These are phyloP conservation scores for Tubosaeta sp. DNA, from an alignment of 768 basidiomycete genomes.

Conservation along the genomic window DNA sequence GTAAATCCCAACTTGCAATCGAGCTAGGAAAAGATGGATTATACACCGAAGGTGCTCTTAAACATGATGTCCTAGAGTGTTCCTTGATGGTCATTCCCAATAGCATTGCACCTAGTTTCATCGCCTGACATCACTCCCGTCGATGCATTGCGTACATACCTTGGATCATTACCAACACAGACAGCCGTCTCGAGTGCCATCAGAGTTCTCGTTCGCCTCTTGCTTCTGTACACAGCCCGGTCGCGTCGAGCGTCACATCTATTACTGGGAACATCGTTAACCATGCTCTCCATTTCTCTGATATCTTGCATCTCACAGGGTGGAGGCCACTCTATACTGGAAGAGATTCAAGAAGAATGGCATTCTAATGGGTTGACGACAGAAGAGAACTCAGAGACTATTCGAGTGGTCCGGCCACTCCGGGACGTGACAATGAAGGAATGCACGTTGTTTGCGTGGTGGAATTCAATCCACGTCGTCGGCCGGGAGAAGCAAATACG, in stretches of 20 bases:
- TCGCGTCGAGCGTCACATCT: conserved; percentile 65
- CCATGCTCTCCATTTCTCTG: conserved; percentile 68
- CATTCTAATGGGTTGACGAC: conserved; percentile 19
- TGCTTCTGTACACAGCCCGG: conserved; percentile 64
- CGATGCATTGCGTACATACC: conserved; percentile 43
- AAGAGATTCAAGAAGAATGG: conserved; percentile 76
- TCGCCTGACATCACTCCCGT: conserved; percentile 15
- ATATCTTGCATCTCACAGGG: conserved; percentile 76
- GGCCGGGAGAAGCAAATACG: conserved; percentile 44
- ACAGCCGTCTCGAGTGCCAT: conserved; percentile 63
- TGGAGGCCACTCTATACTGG: conserved; percentile 63
- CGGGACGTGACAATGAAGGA: conserved; percentile 76
- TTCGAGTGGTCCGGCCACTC: conserved; percentile 64
- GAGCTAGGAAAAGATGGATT: conserved; percentile 54
- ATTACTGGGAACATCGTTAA: conserved; percentile 75
- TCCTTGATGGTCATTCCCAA: conserved; percentile 1
- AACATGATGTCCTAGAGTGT: not conserved
- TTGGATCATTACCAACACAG: conserved; percentile 67
- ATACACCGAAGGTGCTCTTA: conserved; percentile 25
- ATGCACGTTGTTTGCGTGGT: conserved; percentile 74
- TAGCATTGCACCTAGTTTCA: conserved; percentile 23
- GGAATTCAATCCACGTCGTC: conserved; percentile 52
- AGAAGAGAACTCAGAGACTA: conserved; percentile 5
- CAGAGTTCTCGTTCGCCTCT: conserved; percentile 56
- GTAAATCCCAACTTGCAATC: conserved; percentile 33